phyloP scores from a whole-genome alignment of 768 basidiomycete genomes.

The Galerina marginata region DNA sequence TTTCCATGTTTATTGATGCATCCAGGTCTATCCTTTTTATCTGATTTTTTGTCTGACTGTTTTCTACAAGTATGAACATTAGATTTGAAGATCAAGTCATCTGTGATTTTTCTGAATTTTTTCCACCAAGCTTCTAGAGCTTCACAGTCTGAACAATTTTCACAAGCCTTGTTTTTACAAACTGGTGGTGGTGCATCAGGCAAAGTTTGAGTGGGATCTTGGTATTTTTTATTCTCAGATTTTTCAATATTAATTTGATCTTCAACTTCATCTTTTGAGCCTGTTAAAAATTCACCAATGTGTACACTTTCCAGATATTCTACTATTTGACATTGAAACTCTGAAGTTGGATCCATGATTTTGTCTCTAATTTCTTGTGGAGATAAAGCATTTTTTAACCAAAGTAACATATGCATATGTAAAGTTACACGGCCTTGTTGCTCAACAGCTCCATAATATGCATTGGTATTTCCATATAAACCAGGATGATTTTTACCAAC shows the following conservation, averaged over 20 bases:
- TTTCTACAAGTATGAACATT: slow-evolving; percentile 34
- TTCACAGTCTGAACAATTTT: slow-evolving; percentile 13
- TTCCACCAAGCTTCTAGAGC: slow-evolving; percentile 23
- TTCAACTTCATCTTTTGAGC: slow-evolving; percentile 26
- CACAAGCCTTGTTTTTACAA: slow-evolving; percentile 9
- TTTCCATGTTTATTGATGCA: slow-evolving; percentile 34
- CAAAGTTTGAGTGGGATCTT: slow-evolving; percentile 28
- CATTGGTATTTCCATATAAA: slow-evolving; percentile 28
- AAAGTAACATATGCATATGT: slow-evolving; percentile 34
- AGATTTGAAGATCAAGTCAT: slow-evolving; percentile 31
- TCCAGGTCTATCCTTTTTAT: slow-evolving; percentile 19
- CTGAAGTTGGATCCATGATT: slow-evolving; percentile 25
- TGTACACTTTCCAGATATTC: slow-evolving; percentile 30
- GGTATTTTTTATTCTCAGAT: neutral
- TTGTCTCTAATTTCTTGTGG: slow-evolving; percentile 38
- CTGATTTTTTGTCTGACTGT: slow-evolving; percentile 16
- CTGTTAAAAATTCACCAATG: slow-evolving; percentile 36
- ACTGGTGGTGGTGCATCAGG: slow-evolving; percentile 24
- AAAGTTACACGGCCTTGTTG: slow-evolving; percentile 35
- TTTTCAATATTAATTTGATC: neutral
- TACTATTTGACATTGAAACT: slow-evolving; percentile 25
- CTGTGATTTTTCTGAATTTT: slow-evolving; percentile 22
- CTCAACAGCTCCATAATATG: slow-evolving; percentile 32
- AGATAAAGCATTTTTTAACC: slow-evolving; percentile 14
- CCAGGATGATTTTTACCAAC: slow-evolving; percentile 16